Evolutionary conservation across 495 filamentous ascomycete species (phyloP), one percentile per base, ranked within the genome.

Genomic region (Penicillium longicatenatum): DNA sequence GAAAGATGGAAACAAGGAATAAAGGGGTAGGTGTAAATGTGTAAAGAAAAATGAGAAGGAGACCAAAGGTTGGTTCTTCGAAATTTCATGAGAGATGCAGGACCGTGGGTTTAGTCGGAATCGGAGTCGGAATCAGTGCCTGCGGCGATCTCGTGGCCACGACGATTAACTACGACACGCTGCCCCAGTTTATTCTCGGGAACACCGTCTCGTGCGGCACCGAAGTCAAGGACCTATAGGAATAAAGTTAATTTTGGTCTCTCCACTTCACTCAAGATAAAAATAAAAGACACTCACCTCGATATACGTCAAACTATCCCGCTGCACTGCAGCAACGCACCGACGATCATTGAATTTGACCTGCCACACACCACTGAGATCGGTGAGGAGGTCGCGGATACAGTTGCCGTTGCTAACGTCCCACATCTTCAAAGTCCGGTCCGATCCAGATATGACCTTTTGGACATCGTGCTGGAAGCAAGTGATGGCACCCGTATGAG

Each of bases 361-460:
- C 75, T 99, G 94, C 94, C 94, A 99, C 41, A 99, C 94, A 9
- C 92, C 91, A 63, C 87, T 92, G 54, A 99, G 80, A 68, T 97
- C 92, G n/a, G 91, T 97, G 61, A 99, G 82, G 24, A 99, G 84
- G 75, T 99, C 94, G 57, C 92, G 87, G 42, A 97, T 88, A 71
- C 92, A 97, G 54, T 96, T 90, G 50, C 94, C 94, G 22, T 85
- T 94, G 61, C 86, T 84, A 35, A 97, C 88, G 72, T 98, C 91
- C 95, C 95, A 99, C 91, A 99, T 95, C 78, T 99, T 99, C 58
- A 99, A 76, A 20, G 91, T 97, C 63, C 92, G 86, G 70, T 99
- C 94, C 50, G 90, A 95, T 42, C 94, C 94, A 39, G 91, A 96
- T 52, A 99, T 93, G 48, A 99, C 92, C 64, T 98, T 99, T 60